Evolutionary conservation across 2,329 filamentous ascomycete species (phyloP).

Genomic region (Apiospora saccharicola): DNA sequence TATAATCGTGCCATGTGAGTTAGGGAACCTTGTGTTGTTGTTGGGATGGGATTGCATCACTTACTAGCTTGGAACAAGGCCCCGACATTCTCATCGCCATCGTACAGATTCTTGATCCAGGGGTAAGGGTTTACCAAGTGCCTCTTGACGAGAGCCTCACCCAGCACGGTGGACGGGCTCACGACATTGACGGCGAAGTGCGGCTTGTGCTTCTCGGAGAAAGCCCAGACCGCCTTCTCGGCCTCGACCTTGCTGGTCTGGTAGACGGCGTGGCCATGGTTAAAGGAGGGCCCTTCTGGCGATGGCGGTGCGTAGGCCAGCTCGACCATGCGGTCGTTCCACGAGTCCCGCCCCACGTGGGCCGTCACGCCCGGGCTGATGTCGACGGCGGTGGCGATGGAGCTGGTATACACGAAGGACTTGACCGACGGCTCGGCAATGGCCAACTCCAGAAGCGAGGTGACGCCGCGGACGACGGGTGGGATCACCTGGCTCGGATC

Average conservation of each 20-base stretch:
- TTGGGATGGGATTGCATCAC: no score
- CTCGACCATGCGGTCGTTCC: slow-evolving; percentile 42
- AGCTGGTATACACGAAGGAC: slow-evolving; percentile 40
- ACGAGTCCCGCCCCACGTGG: slow-evolving; percentile 36
- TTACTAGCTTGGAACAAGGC: slow-evolving; percentile 1
- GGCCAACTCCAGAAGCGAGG: slow-evolving; percentile 50
- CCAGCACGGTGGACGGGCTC: slow-evolving; percentile 26
- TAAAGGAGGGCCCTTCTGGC: slow-evolving; percentile 30
- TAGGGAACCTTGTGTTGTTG: no score
- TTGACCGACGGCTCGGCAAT: slow-evolving; percentile 49
- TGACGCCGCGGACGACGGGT: slow-evolving; percentile 44
- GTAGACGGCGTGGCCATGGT: slow-evolving; percentile 36
- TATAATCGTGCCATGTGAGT: neutral
- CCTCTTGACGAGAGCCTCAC: slow-evolving; percentile 33
- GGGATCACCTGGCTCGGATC: slow-evolving; percentile 53
- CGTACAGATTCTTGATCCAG: slow-evolving; percentile 17
- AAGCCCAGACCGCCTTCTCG: slow-evolving; percentile 43
- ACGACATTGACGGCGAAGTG: slow-evolving; percentile 38
- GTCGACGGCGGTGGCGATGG: slow-evolving; percentile 31
- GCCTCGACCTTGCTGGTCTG: slow-evolving; percentile 42
- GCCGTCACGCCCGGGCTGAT: slow-evolving; percentile 24
- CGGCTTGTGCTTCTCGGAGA: slow-evolving; percentile 36
- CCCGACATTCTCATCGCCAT: slow-evolving; percentile 9
- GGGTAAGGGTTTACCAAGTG: slow-evolving; percentile 27
- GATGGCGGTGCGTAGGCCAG: slow-evolving; percentile 41